Evolutionary conservation across 208 protist genomes (phyloP).

Genomic region (Entamoeba moshkovskii): DNA sequence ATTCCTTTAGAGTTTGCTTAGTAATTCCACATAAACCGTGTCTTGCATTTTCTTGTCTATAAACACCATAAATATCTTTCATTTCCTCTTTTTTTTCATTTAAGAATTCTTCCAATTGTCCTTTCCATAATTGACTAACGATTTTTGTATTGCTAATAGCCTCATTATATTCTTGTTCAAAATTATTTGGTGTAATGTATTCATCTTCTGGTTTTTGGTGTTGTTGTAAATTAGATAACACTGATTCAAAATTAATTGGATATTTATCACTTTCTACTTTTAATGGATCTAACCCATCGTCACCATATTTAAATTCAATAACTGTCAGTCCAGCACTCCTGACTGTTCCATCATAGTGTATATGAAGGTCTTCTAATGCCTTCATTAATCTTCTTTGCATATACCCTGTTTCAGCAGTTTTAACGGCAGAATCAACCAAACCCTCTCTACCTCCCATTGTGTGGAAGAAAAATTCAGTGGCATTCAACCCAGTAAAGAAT

Average conservation of each 20-base stretch:
- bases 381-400: conserved; percentile 95
- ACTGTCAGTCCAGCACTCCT: conserved; percentile 65
- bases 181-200: not conserved
- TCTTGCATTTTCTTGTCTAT: not conserved
- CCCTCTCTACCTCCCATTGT: conserved; percentile 73
- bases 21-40: conserved; percentile 10
- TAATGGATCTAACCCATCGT: conserved; percentile 91
- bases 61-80: not conserved
- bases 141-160: not conserved
- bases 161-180: not conserved
- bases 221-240: not conserved
- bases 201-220: not conserved
- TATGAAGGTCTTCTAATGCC: conserved; percentile 86
- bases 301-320: conserved; percentile 86
- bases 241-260: conserved; percentile 40
- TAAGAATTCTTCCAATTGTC: not conserved
- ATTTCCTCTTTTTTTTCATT: not conserved
- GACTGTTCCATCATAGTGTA: conserved; percentile 92
- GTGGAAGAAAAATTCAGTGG: conserved; percentile 98
- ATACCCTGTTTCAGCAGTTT: conserved; percentile 98
- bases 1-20: not conserved
- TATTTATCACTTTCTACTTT: conserved; percentile 65
- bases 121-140: not conserved
- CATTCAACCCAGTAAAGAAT: conserved; percentile 88
- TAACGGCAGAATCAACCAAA: conserved; percentile 96